These are phyloP conservation scores for Tinospora cordifolia DNA, from an alignment of 164 flowering plant genomes.

Conservation along the genomic window DNA sequence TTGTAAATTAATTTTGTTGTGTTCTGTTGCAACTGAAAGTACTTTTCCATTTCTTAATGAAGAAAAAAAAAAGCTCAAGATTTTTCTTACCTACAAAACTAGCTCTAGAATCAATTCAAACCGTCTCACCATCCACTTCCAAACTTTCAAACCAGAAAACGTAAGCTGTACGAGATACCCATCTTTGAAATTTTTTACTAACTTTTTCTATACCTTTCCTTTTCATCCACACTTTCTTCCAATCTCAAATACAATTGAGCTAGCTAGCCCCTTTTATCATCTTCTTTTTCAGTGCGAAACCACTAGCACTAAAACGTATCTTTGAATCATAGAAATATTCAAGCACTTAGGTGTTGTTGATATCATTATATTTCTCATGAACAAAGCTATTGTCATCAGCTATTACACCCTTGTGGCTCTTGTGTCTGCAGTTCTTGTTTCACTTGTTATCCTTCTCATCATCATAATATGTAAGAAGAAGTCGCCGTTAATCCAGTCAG, in stretches of 20 bases:
- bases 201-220: slow-evolving; percentile 5
- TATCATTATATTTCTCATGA: slow-evolving; percentile 17
- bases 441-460: slow-evolving; percentile 32
- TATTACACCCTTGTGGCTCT: slow-evolving; percentile 27
- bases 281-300: background rate
- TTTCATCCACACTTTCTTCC: slow-evolving; percentile 1
- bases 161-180: slow-evolving; percentile 4
- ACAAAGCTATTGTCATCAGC: slow-evolving; percentile 11
- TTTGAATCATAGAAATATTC: background rate
- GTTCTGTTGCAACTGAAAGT: background rate
- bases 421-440: slow-evolving; percentile 22
- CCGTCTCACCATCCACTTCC: slow-evolving; percentile 7
- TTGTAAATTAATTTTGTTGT: background rate
- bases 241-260: background rate
- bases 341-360: background rate
- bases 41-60: background rate
- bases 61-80: background rate
- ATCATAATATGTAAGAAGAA: slow-evolving; percentile 29
- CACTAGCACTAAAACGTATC: background rate
- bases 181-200: background rate
- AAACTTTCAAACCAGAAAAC: slow-evolving; percentile 5
- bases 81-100: background rate
- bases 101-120: background rate
- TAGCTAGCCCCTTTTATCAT: background rate
- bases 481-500: slow-evolving; percentile 16